Percentiles rank a stretch among this genome's conserved stretches.
Evolutionary conservation across 1,284 basidiomycete genomes (phyloP).

Genomic region (Ustilago trichophora): DNA sequence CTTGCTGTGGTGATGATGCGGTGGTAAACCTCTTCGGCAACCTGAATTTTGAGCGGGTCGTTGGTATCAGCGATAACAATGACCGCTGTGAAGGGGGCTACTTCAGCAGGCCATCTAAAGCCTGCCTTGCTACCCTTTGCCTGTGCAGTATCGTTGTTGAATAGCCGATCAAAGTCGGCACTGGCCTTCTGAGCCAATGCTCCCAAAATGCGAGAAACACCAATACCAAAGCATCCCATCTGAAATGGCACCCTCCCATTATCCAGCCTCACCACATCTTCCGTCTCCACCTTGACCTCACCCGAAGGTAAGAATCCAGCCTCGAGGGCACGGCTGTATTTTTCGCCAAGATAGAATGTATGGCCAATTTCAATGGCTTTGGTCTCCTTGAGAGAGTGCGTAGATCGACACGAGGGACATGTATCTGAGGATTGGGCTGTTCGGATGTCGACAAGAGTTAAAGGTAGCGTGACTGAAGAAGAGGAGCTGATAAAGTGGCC

Average conservation of each 20-base stretch:
- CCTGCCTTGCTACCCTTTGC: slow-evolving; percentile 26
- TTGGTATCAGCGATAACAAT: slow-evolving; percentile 17
- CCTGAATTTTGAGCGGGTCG: slow-evolving; percentile 1
- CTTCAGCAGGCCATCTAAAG: slow-evolving; percentile 57
- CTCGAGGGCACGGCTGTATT: slow-evolving; percentile 62
- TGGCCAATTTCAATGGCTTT: slow-evolving; percentile 67
- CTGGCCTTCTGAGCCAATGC: slow-evolving; percentile 57
- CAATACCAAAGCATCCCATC: slow-evolving; percentile 68
- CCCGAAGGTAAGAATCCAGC: slow-evolving; percentile 32
- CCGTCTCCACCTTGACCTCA: neutral
- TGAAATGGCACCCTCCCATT: slow-evolving; percentile 56
- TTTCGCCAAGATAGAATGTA: slow-evolving; percentile 66
- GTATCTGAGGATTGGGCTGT: slow-evolving; percentile 46
- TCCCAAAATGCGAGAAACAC: slow-evolving; percentile 65
- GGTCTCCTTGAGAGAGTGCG: slow-evolving; percentile 34
- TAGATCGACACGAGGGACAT: slow-evolving; percentile 49
- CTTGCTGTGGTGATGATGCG: neutral
- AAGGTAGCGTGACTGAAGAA: slow-evolving; percentile 8
- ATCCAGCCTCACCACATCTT: slow-evolving; percentile 2
- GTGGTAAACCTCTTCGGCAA: neutral
- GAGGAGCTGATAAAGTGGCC: slow-evolving; percentile 2
- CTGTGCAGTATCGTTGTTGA: neutral
- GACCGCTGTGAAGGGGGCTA: slow-evolving; percentile 57
- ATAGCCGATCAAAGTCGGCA: slow-evolving; percentile 2
- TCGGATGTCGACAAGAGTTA: slow-evolving; percentile 38